These are phyloP conservation scores for Lotmaria passim DNA, from an alignment of 208 protist genomes.

Conservation along the genomic window DNA sequence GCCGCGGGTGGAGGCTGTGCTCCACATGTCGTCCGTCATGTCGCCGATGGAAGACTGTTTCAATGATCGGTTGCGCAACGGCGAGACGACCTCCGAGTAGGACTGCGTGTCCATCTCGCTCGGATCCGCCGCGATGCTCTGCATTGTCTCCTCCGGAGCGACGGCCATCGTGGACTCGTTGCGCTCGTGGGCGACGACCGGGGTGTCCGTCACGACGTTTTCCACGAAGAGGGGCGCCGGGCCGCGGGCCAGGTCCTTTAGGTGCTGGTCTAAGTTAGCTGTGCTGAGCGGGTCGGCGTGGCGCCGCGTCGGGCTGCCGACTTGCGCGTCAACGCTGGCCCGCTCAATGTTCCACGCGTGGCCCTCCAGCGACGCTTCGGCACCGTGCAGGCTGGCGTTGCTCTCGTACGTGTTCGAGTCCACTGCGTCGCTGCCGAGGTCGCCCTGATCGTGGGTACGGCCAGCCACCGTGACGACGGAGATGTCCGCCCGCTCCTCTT, in stretches of 20 bases:
- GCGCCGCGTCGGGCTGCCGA: conserved; percentile 27
- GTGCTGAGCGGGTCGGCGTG: conserved; percentile 49
- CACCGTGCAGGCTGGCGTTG: conserved; percentile 24
- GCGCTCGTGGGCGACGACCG: background rate
- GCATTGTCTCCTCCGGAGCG: conserved; percentile 13
- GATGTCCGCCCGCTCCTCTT: conserved; percentile 1
- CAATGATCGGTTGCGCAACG: conserved; percentile 11
- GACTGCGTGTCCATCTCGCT: conserved; percentile 49
- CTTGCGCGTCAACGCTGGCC: conserved; percentile 41
- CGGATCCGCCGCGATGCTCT: conserved; percentile 44
- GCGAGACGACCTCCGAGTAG: conserved; percentile 29
- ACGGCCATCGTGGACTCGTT: conserved; percentile 9
- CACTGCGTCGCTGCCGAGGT: conserved; percentile 27
- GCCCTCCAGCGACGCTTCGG: conserved; percentile 26
- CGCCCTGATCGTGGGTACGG: conserved; percentile 19
- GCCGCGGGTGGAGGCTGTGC: conserved; percentile 47
- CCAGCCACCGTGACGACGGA: conserved; percentile 25
- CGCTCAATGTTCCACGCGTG: conserved; percentile 42
- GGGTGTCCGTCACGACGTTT: conserved; percentile 35
- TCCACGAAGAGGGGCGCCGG: conserved; percentile 43
- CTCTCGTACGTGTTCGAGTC: conserved; percentile 24
- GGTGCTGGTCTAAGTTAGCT: conserved; percentile 55
- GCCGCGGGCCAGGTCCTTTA: conserved; percentile 51
- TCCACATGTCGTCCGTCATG: conserved; percentile 64
- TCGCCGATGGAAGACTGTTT: conserved; percentile 27